Evolutionary conservation across 2,329 filamentous ascomycete species (phyloP), one percentile per base, ranked within the genome.

Genomic region (Parafenestella ontariensis): DNA sequence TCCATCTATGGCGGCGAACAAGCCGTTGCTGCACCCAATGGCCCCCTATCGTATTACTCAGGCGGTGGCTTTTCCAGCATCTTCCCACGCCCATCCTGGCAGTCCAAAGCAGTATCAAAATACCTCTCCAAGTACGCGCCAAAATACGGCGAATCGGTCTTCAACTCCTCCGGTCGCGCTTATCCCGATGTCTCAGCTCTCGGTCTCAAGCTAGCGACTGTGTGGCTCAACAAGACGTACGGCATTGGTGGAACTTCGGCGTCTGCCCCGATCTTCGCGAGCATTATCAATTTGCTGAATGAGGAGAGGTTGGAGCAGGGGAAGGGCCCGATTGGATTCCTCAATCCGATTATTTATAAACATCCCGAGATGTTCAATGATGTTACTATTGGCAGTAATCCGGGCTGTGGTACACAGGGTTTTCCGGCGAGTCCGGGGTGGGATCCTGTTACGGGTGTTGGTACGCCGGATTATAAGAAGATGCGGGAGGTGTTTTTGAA

Each of bases 181-280:
- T 83, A 84, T 53, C 85, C 86, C 0, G 86, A 89, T 57, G 79
- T 89, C 17, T 82, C 86, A 2, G 82, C 83, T 6, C 82, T 84
- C 50, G 88, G 86, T 24, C 68, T 62, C 70, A 61, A 72, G 41
- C 81, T 78, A 49, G 70, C 69, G 11, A 67, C 75, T 3, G 66
- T 78, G 5, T 69, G 74, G 53, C 68, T 75, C 44, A 70, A 72
- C 10, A 65, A 54, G 3, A 65, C 75, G 6, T 37, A 48, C 3
- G 62, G 66, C 18, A 50, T 81, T 15, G 77, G 77, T n/a, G 83
- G 83, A 4, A 82, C 79, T 2, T 81, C 77, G 31, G 82, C 83
- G 41, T 80, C 85, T 1, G 74, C 84, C 1, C 87, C 88, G 0
- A 75, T 83, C 0, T 83, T 85, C 39, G 82, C 83, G 0, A 81